phyloP scores from a whole-genome alignment of 2,329 filamentous ascomycete genomes.

The Alternaria angustiovoidea region DNA sequence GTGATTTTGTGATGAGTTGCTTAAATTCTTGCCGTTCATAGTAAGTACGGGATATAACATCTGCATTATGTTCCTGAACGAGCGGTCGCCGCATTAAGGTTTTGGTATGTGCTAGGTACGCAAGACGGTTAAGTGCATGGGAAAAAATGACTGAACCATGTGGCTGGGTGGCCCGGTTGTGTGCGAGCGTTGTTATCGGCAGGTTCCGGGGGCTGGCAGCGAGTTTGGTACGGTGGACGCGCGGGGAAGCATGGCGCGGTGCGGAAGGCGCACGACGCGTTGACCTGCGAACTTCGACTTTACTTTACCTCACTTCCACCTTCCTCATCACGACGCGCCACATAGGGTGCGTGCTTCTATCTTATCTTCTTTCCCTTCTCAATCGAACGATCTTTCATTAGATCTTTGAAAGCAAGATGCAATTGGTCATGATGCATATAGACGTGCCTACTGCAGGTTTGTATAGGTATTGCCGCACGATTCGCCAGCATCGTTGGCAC shows the following conservation, averaged over 20 bases:
- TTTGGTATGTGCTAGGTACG: constrained; percentile 23
- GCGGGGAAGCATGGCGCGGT: too few species aligned
- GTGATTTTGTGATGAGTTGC: background rate
- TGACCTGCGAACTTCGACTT: constrained; percentile 5
- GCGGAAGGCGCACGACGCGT: background rate
- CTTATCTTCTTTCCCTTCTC: background rate
- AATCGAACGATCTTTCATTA: background rate
- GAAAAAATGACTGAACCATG: constrained; percentile 9
- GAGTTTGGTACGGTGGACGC: background rate
- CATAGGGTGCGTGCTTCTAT: background rate
- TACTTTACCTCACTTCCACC: constrained; percentile 7
- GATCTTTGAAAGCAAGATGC: background rate
- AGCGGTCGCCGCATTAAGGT: constrained; percentile 44
- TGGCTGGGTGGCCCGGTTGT: constrained; percentile 1
- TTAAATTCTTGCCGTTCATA: background rate
- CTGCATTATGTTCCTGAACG: constrained; percentile 38
- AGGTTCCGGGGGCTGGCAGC: constrained; percentile 9
- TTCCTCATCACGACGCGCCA: background rate
- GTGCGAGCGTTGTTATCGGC: constrained; percentile 6
- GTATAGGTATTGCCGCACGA: background rate
- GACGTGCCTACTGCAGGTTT: background rate
- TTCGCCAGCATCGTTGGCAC: too few species aligned
- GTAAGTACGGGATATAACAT: constrained; percentile 10
- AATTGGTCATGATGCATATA: background rate
- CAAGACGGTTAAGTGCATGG: constrained; percentile 21